Base-by-base conservation (phyloP, 805 yeast genomes). In the Ogataea allantospora region DNA sequence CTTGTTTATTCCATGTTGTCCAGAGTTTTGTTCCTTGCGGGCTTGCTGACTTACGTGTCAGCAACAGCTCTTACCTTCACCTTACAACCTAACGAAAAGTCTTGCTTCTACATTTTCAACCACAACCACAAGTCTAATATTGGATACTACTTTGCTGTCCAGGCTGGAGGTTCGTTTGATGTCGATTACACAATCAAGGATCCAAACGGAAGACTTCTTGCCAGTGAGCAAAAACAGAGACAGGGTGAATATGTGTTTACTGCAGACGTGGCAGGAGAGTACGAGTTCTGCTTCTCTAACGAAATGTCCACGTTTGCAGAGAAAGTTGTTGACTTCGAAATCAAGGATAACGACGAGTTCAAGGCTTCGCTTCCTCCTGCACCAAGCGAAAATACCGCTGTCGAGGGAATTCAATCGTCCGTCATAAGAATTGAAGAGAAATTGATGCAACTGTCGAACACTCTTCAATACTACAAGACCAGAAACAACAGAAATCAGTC, bases 401-500 rank as follows among this genome's bases (percentile, higher is more conserved):
- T 75, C 30, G 78, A 75, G 51, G 70, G 65, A 42, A 75, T 77
- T 79, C 72, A 70, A 53, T 35, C 53, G 20, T 71, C 82, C 3
- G 77, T 82, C 16, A 72, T 70, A 40, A 65, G 64, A 39, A 80
- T 84, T 43, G 88, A 82, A 50, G 51, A 57, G 6, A 82, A 81
- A 52, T 68, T 83, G 55, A 75, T 72, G 48, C 67, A 69, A 9
- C 65, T 84, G 44, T 66, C 73, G 51, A 72, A 72, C 48, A 68
- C 80, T 25, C 66, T 91, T 58, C 85, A 82, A 52, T 84, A 89
- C 64, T 88, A 89, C 71, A 84, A 80, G 65, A 80, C 95, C 9
- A 82, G 99, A 68, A 91, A 86, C 64, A 79, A 79, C 66, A 77
- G 98, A 67, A 91, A 91, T 67, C 93, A 87, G 76, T 77, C 83